These are phyloP conservation scores for Phaeosphaeria sp. DNA, from an alignment of 2,329 filamentous ascomycete genomes.

Conservation along the genomic window DNA sequence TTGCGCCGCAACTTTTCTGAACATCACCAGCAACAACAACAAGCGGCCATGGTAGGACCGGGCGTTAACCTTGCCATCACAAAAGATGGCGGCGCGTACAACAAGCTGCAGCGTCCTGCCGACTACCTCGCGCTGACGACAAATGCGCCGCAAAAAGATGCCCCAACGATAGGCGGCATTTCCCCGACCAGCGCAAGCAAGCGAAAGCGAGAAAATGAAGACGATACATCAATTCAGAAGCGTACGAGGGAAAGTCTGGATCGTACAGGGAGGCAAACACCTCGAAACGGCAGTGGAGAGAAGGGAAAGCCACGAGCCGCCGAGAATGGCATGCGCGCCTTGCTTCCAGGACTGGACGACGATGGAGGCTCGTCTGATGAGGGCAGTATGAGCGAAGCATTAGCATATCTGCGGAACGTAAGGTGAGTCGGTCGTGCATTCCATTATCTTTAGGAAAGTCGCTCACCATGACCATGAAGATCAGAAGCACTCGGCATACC, in stretches of 20 bases:
- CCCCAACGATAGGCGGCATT: slow-evolving; percentile 3
- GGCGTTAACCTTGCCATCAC: slow-evolving; percentile 41
- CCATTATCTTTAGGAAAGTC: background rate
- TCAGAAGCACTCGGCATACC: slow-evolving; percentile 78
- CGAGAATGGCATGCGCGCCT: slow-evolving; percentile 38
- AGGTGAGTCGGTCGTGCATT: slow-evolving; percentile 26
- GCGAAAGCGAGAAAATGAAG: slow-evolving; percentile 30
- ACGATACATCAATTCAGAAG: slow-evolving; percentile 17
- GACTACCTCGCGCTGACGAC: slow-evolving; percentile 27
- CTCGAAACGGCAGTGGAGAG: background rate
- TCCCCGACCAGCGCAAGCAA: slow-evolving; percentile 15
- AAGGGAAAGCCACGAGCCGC: slow-evolving; percentile 7
- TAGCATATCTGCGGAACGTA: slow-evolving; percentile 45
- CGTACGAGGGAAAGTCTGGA: slow-evolving; percentile 17
- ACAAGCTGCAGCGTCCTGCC: slow-evolving; percentile 46
- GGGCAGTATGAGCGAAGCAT: slow-evolving; percentile 31
- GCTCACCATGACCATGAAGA: slow-evolving; percentile 55
- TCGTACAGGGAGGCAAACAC: background rate
- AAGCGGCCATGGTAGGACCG: slow-evolving; percentile 26
- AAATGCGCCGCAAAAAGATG: slow-evolving; percentile 10
- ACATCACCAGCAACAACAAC: slow-evolving; percentile 1
- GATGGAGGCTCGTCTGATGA: slow-evolving; percentile 37
- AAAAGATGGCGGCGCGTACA: slow-evolving; percentile 44
- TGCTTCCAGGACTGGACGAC: slow-evolving; percentile 37
- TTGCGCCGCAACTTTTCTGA: background rate